These are phyloP conservation scores for Rhizopus delemar DNA, from an alignment of 371 early-diverging fungal species.

Conservation along the genomic window DNA sequence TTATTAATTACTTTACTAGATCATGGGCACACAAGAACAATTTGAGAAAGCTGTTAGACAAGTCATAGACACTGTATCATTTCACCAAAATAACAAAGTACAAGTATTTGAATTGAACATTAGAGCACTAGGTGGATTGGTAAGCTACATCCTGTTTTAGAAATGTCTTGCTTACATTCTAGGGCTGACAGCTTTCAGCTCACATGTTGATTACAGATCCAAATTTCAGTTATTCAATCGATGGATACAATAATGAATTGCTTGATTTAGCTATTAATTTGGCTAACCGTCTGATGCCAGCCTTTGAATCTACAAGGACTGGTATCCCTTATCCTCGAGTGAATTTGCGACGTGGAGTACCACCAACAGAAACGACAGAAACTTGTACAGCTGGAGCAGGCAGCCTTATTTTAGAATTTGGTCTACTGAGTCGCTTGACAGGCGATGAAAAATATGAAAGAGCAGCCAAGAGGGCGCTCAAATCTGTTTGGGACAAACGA, in stretches of 20 bases:
- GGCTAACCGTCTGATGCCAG: conserved; percentile 86
- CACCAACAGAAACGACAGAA: conserved; percentile 65
- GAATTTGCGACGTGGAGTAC: conserved; percentile 78
- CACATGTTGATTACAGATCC: conserved; percentile 84
- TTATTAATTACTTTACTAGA: conserved; percentile 28
- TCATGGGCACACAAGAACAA: conserved; percentile 66
- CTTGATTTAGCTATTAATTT: conserved; percentile 79
- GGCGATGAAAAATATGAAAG: conserved; percentile 76
- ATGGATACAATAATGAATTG: conserved; percentile 76
- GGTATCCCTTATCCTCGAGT: conserved; percentile 88
- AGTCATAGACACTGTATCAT: conserved; percentile 68
- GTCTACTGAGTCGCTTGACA: conserved; percentile 84
- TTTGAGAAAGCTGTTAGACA: conserved; percentile 76
- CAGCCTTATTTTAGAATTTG: conserved; percentile 94
- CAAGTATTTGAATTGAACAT: conserved; percentile 96
- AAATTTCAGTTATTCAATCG: conserved; percentile 51
- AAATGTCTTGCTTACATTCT: neutral
- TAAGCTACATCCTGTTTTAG: conserved; percentile 24
- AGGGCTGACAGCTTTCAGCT: conserved; percentile 64
- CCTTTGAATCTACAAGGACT: conserved; percentile 81
- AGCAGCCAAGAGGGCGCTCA: conserved; percentile 72
- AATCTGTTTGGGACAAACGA: conserved; percentile 76
- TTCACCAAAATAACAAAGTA: conserved; percentile 83
- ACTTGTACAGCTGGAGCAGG: conserved; percentile 95
- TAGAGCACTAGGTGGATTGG: conserved; percentile 86